Evolutionary conservation across 2,329 filamentous ascomycete species (phyloP), one percentile per base, ranked within the genome.

Genomic region (Teratosphaeria destructans): DNA sequence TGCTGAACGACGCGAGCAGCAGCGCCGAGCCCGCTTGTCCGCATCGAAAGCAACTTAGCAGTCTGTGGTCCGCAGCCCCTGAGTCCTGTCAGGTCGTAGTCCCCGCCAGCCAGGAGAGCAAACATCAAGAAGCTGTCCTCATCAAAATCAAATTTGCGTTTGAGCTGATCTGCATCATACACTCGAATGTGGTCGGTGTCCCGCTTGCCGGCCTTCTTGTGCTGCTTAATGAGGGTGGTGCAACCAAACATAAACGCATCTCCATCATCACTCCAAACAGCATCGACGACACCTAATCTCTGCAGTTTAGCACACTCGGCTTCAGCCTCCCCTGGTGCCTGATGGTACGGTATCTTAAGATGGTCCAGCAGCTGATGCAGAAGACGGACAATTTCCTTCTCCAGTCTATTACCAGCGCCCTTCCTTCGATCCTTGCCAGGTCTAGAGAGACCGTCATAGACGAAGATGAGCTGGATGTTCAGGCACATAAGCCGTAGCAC

Each of bases 391-490:
- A 67, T 60, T 12, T 75, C 62, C 53, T 69, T 69, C 26, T 76
- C 68, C 19, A 77, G 63, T 23, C 43, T 49, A n/a, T 63, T 68
- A 1, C 67, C 63, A 12, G 68, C 69, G 0, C 67, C 65, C 37
- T 64, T 56, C 49, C 72, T 63, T 10, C 68, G 67, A 14, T 71
- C 64, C 63, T 78, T 75, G 67, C 70, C 66, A 10, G 73, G 72
- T 59, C 71, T 76, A 16, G 76, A 74, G 10, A 78, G 72, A 0
- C 81, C 81, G 59, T 84, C 82, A 61, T 81, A 82, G 3, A 84
- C 76, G 59, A 83, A 82, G 6, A 83, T 63, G 1, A 80, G 72
- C 49, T 81, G 75, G 5, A 84, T 77, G 16, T 81, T 76, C 5
- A 79, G 72, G 23, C 75, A 74, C 29, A 81, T 71, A 1, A 82